A percentile compares a stretch with the other conserved stretches of the same genome.
Conservation (phyloP, 345 rosid species). For the Iberis pinnata region DNA sequence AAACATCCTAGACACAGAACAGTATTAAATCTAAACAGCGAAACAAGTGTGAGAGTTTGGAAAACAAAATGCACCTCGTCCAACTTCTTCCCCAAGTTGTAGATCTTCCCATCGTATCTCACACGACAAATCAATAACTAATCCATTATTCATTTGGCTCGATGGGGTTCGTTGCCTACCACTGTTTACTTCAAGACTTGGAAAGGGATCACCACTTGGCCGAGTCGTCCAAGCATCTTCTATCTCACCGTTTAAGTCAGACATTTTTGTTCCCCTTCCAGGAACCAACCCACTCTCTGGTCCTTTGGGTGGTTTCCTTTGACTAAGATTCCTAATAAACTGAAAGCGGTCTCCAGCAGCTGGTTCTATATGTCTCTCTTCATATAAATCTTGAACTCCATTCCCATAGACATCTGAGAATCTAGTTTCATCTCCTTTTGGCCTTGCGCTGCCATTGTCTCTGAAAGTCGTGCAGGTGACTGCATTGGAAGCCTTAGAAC, state of each 20-base stretch:
- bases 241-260: constrained; percentile 25
- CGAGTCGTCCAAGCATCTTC: constrained; percentile 37
- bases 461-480: constrained; percentile 16
- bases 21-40: background rate
- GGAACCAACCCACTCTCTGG: constrained; percentile 25
- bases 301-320: constrained; percentile 24
- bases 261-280: constrained; percentile 37
- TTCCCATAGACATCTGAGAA: constrained; percentile 20
- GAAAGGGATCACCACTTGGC: constrained; percentile 22
- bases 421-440: constrained; percentile 16
- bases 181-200: constrained; percentile 36
- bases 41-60: constrained; percentile 14
- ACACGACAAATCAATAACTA: constrained; percentile 34
- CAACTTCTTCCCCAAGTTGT: constrained; percentile 61
- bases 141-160: constrained; percentile 40
- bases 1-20: background rate
- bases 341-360: constrained; percentile 31
- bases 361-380: constrained; percentile 28
- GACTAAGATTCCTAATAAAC: constrained; percentile 23
- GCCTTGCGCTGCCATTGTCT: constrained; percentile 21
- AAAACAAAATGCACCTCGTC: constrained; percentile 52
- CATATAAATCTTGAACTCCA: constrained; percentile 21
- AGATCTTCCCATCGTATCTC: constrained; percentile 77
- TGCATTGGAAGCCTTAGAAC: constrained; percentile 28
- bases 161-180: constrained; percentile 43